Base-by-base conservation (phyloP, 257 asterid species). In the Petrea volubilis region DNA sequence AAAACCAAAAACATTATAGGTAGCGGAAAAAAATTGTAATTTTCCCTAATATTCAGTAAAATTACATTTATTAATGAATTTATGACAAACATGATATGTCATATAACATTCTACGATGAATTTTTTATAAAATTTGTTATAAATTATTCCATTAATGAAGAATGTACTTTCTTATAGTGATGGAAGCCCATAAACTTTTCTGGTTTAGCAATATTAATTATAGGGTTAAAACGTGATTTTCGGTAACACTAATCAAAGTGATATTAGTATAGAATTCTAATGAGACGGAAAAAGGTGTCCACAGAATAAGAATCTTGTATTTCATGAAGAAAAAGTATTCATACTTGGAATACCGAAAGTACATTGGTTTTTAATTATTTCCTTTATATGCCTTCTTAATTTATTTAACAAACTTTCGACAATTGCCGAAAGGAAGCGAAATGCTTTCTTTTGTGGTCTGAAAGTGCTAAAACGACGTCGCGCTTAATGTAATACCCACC, bases 271-370 rank as follows among this genome's bases (percentile, higher is more conserved):
- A 38, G 9, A 38, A 38, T 38, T 38, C 1, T 47, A 17, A 24
- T 58, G 61, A 33, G 43, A 49, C 1, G 0, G 7, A 46, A 24
- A 60, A 60, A 27, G 31, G 61, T 69, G 60, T 50, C 36, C 27
- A 61, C 24, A 61, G 76, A 73, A 74, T 68, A 75, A 7, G 71
- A 51, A 60, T 43, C 75, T 51, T 10, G 33, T 25, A 49, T 27
- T 29, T 57, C 31, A 33, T 21, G 29, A 20, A n/a, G 27, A 59
- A 59, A 74, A 58, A 40, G 57, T 58, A 57, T 27, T 73, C 50
- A 27, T n/a, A 41, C 6, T 52, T 20, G 27, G 69, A 74, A 61
- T 52, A 75, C 80, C 75, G 75, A 69, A 75, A 75, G 80, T 38
- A 49, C 72, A 52, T 28, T 68, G 10, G 27, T 24, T 64, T 24